Base-by-base conservation (phyloP, 495 filamentous ascomycete species). In the Cercophora scortea region DNA sequence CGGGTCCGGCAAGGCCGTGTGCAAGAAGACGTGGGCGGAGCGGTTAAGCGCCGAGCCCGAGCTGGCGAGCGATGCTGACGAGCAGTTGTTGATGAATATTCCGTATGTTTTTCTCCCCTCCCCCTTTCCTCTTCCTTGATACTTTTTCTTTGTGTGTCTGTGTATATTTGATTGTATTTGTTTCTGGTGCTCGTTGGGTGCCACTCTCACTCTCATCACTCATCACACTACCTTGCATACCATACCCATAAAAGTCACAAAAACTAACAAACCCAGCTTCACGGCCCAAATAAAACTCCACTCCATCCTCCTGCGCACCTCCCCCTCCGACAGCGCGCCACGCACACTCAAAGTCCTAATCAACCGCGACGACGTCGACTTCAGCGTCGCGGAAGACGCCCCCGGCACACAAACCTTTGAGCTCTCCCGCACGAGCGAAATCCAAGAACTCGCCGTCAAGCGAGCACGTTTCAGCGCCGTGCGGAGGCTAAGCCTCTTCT, bases 211-310 rank as follows among this genome's bases (percentile, higher is more conserved):
- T 47, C 15, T 41, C 2, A 41, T 12, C 38, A 41, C 11, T 2
- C 5, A 25, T 25, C 5, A 25, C 25, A 25, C 25, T n/a, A 25
- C 25, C 2, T 5, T 25, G 2, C 25, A 2, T 25, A 5, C 25
- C 25, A 25, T 25, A 5, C 5, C 25, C 25, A 25, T 25, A 25
- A 5, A 25, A 25, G n/a, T n/a, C 5, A 25, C 25, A 25, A 25
- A 2, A 25, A 25, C 25, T 25, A 25, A 25, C 25, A 25, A 2
- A 25, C 25, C 25, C 25, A 98, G 93, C 32, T 98, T 98, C 74
- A 89, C 89, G 25, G 92, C 87, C 54, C 89, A 94, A 69, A 80
- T 96, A 52, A 94, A 91, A 66, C 81, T 98, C 0, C 90, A 97
- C 69, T 83, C 87, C 16, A 81, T 97, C 58, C 78, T 96, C 25